Evolutionary conservation across 1,284 basidiomycete species (phyloP).

Genomic region (Phellinidium pouzarii): DNA sequence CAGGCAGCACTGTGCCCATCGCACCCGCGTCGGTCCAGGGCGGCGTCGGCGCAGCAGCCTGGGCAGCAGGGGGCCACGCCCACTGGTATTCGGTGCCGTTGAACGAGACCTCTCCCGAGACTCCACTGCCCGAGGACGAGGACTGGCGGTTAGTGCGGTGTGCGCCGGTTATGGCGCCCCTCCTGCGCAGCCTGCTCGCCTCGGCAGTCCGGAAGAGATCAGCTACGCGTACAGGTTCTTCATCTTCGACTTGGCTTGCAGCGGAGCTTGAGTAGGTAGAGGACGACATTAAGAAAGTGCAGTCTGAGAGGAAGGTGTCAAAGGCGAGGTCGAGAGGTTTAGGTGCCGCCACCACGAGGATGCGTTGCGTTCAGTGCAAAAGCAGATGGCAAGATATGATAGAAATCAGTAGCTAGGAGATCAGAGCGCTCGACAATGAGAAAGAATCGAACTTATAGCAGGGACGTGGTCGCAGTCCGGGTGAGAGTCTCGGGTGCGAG

Average conservation of each 20-base stretch:
- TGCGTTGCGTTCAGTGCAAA: not conserved
- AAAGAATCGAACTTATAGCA: too few species aligned
- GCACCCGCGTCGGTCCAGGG: constrained; percentile 7
- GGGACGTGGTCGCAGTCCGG: not conserved
- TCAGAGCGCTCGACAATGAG: not conserved
- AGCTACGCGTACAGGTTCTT: constrained; percentile 62
- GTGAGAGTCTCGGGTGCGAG: not conserved
- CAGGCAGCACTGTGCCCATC: not conserved
- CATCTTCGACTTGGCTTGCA: constrained; percentile 34
- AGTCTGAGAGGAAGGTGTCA: not conserved
- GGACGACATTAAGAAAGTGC: constrained; percentile 3
- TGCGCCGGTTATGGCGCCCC: constrained; percentile 48
- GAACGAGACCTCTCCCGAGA: constrained; percentile 2
- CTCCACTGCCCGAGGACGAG: not conserved
- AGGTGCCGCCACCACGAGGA: constrained; percentile 8
- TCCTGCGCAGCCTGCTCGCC: constrained; percentile 59
- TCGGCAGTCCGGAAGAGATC: constrained; percentile 65
- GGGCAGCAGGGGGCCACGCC: not conserved
- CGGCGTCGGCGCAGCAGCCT: constrained; percentile 1
- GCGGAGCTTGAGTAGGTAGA: constrained; percentile 11
- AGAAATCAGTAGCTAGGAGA: not conserved
- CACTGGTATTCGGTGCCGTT: constrained; percentile 6
- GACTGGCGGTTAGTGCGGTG: constrained; percentile 11
- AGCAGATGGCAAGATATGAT: constrained; percentile 7
- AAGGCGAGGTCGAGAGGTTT: constrained; percentile 1